Conservation (phyloP, 2,329 filamentous ascomycete genomes). For the Pseudopyricularia cyperi region DNA sequence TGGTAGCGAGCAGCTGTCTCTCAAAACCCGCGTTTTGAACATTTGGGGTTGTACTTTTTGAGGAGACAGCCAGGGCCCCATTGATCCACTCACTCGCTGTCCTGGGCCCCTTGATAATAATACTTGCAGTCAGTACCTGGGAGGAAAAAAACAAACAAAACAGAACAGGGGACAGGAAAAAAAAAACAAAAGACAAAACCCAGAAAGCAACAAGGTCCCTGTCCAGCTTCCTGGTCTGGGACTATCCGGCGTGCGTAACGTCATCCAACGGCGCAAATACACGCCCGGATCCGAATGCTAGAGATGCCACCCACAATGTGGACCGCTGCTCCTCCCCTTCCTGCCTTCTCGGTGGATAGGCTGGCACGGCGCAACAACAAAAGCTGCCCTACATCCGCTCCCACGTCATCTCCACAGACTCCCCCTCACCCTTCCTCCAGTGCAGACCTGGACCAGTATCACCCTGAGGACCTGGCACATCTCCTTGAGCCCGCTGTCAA, state of each 20-base stretch:
- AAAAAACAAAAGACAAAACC: not conserved
- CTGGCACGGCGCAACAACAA: not conserved
- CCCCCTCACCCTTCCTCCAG: conserved; percentile 3
- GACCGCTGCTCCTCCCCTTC: not conserved
- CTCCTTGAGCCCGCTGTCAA: conserved; percentile 46
- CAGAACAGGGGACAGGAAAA: not conserved
- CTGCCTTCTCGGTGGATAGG: conserved; percentile 1
- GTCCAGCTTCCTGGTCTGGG: not conserved
- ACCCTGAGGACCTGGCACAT: conserved; percentile 19
- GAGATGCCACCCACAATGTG: conserved; percentile 2
- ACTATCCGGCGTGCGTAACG: not conserved
- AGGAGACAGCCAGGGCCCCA: not conserved
- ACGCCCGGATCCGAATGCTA: not conserved
- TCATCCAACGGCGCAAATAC: not conserved
- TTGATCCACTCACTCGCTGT: not conserved
- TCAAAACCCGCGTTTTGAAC: not conserved
- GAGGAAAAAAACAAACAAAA: not conserved
- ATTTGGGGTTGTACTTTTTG: not conserved
- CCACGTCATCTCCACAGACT: conserved; percentile 4
- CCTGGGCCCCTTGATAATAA: not conserved
- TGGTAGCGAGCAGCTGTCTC: not conserved
- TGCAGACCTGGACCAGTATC: conserved; percentile 3
- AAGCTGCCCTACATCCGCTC: not conserved
- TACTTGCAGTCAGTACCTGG: too few relatives aligned
- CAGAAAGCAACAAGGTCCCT: not conserved